phyloP scores from a whole-genome alignment of 345 rosid species.

The rapeseed (Brassica napus) region Da-Ae NC_063438.1:5006001-5006500 shows the following conservation, averaged over 20 bases:
- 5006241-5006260: slow-evolving; percentile 59
- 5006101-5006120: slow-evolving; percentile 15
- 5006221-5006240: slow-evolving; percentile 64
- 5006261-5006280: slow-evolving; percentile 1
- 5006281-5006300: slow-evolving; percentile 8
- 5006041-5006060: slow-evolving; percentile 98
- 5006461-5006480: slow-evolving; percentile 3
- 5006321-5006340: slow-evolving; percentile 12
- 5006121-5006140: slow-evolving; percentile 13
- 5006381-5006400: neutral
- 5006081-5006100: slow-evolving; percentile 19
- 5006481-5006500: slow-evolving; percentile 12
- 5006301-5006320: slow-evolving; percentile 7
- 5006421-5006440: slow-evolving; percentile 2
- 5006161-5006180: slow-evolving; percentile 96
- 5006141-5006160: slow-evolving; percentile 73
- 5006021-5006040: slow-evolving; percentile 90
- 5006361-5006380: slow-evolving; percentile 6
- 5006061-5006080: slow-evolving; percentile 3
- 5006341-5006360: neutral
- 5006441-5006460: neutral
- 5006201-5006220: slow-evolving; percentile 96
- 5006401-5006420: neutral
- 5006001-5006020: slow-evolving; percentile 91
- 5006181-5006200: slow-evolving; percentile 96